A percentile compares a stretch with the other conserved stretches of the same genome.
Evolutionary conservation across 2,329 filamentous ascomycete genomes (phyloP).

Genomic region (Botrytis elliptica): DNA sequence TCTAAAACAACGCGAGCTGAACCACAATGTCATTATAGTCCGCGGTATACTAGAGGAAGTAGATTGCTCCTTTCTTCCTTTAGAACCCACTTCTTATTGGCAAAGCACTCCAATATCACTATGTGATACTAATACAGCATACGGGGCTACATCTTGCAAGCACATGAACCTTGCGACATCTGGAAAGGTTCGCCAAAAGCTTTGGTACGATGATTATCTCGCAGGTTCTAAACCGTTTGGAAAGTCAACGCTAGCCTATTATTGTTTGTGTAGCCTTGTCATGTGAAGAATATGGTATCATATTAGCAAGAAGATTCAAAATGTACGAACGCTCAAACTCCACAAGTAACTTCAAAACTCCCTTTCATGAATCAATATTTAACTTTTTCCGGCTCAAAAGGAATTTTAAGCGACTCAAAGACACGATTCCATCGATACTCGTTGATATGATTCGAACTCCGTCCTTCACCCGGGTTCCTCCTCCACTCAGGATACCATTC

Average conservation of each 20-base stretch:
- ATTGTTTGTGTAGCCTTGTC: neutral
- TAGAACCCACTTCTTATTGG: neutral
- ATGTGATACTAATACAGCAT: neutral
- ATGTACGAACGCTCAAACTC: neutral
- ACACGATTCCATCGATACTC: neutral
- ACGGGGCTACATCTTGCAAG: neutral
- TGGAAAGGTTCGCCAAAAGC: neutral
- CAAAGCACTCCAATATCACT: neutral
- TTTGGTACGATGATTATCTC: neutral
- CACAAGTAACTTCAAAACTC: neutral
- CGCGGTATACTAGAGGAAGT: neutral
- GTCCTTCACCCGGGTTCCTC: neutral
- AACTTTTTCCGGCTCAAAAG: neutral
- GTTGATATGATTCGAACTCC: neutral
- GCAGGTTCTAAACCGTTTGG: neutral
- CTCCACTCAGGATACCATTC: conserved; percentile 8
- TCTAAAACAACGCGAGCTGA: too few species aligned
- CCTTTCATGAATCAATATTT: neutral
- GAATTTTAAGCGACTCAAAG: neutral
- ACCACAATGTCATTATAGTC: neutral
- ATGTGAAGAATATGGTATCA: neutral
- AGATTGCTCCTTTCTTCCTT: neutral
- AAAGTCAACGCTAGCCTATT: neutral
- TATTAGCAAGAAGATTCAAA: neutral
- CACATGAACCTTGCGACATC: neutral